A percentile compares a stretch with the other conserved stretches of the same genome.
Evolutionary conservation across 129 eudicot genomes (phyloP).

Genomic region (Calendula officinalis): DNA sequence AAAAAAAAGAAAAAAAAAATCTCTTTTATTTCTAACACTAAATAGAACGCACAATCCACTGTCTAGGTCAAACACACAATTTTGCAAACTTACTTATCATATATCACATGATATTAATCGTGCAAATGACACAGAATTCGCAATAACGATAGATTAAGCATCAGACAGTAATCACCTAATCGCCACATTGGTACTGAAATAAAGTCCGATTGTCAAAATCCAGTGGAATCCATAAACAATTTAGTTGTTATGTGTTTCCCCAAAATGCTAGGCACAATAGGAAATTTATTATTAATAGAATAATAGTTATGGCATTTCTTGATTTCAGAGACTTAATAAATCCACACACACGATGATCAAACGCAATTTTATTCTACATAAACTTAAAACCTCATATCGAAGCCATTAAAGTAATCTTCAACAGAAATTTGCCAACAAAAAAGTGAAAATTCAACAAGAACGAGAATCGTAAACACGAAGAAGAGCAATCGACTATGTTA

Average conservation of each 20-base stretch:
- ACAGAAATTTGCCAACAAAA: background rate
- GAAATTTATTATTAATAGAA: background rate
- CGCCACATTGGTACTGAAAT: background rate
- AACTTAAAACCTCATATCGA: conserved; percentile 1
- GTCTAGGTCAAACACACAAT: background rate
- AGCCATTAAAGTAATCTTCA: background rate
- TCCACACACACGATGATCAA: conserved; percentile 7
- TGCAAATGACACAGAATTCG: background rate
- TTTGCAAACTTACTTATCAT: background rate
- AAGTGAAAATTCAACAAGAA: background rate
- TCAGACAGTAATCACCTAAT: background rate
- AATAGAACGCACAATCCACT: background rate
- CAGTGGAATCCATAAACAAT: no score
- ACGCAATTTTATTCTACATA: conserved; percentile 8
- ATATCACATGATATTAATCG: background rate
- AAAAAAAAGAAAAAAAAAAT: no score
- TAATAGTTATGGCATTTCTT: background rate
- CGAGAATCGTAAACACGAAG: background rate
- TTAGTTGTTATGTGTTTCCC: no score
- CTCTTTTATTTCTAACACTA: no score
- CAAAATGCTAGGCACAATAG: no score
- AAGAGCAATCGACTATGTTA: background rate
- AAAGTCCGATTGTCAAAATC: background rate
- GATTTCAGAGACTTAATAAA: background rate
- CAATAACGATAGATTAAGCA: background rate